Base-by-base conservation (phyloP, 1,139 yeast genomes). In the Chernovozyma aurita region DNA sequence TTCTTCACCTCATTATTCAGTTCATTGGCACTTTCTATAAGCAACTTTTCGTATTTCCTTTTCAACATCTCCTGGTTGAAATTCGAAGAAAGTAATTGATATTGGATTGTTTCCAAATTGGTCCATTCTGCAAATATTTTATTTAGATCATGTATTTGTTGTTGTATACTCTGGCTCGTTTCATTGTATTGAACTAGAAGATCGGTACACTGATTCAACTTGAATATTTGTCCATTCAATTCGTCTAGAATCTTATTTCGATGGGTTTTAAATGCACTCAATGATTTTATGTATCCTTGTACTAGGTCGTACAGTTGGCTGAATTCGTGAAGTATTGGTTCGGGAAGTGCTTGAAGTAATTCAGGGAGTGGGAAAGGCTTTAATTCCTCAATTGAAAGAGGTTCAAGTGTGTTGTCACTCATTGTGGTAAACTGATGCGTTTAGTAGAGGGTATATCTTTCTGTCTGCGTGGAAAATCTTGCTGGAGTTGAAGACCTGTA, bases 51-150 rank as follows among this genome's bases (percentile, higher is more conserved):
- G 39, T 50, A 62, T 44, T 65, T 68, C 14, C 44, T 32, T 38
- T 57, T 59, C 35, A 64, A 47, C 28, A 49, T 47, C 28, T 58
- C 63, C 33, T 53, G 61, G 44, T 65, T 65, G 49, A 57, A 70
- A 40, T 63, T 68, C 22, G 65, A 45, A 17, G 71, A 56, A 16
- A 69, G 48, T 22, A 68, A 50, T 43, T 66, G 69, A 48, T 68
- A 67, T 47, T 69, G 75, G 27, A 49, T 51, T 6, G 66, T 59
- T 43, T 70, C 73, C 29, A 63, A 46, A 40, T 56, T 53, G 24
- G 57, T 45, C 47, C 65, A 69, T 42, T 66, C 65, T 18, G 52
- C 53, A 45, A 62, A 61, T 3, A 56, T 43, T 9, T 43, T 38
- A 24, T 55, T 55, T n/a, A 68, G 48, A 8, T 52, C 44, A 9